These are phyloP conservation scores for Colletotrichum falcatum DNA, from an alignment of 2,329 filamentous ascomycete genomes.

Conservation along the genomic window DNA sequence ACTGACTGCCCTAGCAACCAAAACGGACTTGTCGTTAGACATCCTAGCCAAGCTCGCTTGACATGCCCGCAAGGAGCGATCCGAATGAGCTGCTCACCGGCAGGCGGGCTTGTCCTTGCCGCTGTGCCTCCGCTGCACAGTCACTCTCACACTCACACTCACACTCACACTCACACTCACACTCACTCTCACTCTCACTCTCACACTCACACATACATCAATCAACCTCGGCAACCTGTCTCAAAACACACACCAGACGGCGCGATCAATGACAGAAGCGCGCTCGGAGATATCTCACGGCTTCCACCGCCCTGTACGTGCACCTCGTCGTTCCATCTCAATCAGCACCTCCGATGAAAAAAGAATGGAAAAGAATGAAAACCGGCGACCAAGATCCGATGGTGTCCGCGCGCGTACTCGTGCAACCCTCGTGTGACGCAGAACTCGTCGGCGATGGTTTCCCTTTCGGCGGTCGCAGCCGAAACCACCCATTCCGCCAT, in stretches of 20 bases:
- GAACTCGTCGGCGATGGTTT: background rate
- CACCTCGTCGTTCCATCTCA: background rate
- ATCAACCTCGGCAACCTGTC: slow-evolving; percentile 3
- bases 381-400: slow-evolving; percentile 11
- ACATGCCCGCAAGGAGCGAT: slow-evolving; percentile 3
- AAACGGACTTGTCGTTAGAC: background rate
- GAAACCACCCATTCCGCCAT: background rate
- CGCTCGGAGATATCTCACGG: slow-evolving; percentile 10
- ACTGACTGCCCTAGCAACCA: slow-evolving; percentile 19
- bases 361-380: background rate
- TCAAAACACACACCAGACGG: background rate
- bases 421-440: too few species aligned
- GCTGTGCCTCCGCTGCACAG: background rate
- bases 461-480: background rate
- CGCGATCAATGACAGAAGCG: background rate
- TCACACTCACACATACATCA: background rate
- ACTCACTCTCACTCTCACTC: too few species aligned
- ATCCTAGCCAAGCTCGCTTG: slow-evolving; percentile 16
- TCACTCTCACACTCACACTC: too few species aligned
- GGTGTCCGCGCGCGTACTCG: background rate
- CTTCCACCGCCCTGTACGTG: background rate
- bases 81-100: slow-evolving; percentile 6
- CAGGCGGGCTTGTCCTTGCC: slow-evolving; percentile 8
- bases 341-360: slow-evolving; percentile 1
- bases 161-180: too few species aligned